Percentiles rank a stretch among this genome's conserved stretches.
Evolutionary conservation across 2,329 filamentous ascomycete genomes (phyloP).

Genomic region (Westerdykella ornata): DNA sequence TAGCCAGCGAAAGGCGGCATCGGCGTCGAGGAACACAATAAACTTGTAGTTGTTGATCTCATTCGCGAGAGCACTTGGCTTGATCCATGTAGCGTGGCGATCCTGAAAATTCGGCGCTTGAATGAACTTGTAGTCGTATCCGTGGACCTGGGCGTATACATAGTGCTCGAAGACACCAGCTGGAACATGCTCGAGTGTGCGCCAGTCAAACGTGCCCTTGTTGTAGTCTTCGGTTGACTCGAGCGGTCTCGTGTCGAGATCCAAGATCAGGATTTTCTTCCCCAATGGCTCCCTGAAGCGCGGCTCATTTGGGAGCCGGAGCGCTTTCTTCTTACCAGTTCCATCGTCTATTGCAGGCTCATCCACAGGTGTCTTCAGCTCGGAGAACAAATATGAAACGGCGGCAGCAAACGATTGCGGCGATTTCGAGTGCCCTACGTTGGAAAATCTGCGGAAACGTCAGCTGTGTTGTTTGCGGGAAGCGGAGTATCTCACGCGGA

Average conservation of each 20-base stretch:
- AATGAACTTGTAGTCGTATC: conserved; percentile 47
- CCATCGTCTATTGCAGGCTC: conserved; percentile 28
- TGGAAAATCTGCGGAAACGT: neutral
- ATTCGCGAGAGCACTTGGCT: conserved; percentile 36
- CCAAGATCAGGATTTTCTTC: conserved; percentile 31
- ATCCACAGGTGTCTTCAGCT: conserved; percentile 22
- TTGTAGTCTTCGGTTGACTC: conserved; percentile 26
- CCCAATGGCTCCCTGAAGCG: conserved; percentile 30
- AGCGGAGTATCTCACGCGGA: neutral
- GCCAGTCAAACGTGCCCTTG: conserved; percentile 32
- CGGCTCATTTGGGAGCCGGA: conserved; percentile 24
- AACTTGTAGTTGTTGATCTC: conserved; percentile 38
- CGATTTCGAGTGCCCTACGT: conserved; percentile 14
- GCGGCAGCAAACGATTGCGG: conserved; percentile 29
- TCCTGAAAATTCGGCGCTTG: conserved; percentile 37
- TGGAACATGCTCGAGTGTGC: conserved; percentile 32
- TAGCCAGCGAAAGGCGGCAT: conserved; percentile 43
- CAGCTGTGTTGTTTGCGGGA: neutral
- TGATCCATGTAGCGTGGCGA: conserved; percentile 45
- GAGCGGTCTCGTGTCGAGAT: conserved; percentile 33
- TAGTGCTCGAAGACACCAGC: conserved; percentile 37
- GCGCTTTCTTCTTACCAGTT: conserved; percentile 19
- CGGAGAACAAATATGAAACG: conserved; percentile 27
- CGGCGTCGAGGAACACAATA: conserved; percentile 46
- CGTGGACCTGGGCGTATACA: conserved; percentile 41